phyloP scores from a whole-genome alignment of 805 yeast genomes.

The Myxozyma udenii region DNA sequence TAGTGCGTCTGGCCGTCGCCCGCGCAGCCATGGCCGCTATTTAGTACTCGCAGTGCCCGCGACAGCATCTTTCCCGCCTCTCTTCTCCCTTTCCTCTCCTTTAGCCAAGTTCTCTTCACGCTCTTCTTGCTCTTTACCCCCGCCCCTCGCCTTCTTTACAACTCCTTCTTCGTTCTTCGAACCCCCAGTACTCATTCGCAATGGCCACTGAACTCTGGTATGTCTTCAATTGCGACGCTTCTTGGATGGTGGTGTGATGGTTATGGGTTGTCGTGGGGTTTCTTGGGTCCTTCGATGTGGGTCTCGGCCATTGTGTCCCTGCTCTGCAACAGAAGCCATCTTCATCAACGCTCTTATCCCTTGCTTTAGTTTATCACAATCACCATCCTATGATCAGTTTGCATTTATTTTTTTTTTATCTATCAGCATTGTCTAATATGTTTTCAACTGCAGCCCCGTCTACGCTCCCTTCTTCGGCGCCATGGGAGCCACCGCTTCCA shows the following conservation, averaged over 20 bases:
- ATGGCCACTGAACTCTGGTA: slow-evolving; percentile 75
- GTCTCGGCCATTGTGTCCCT: too few relatives aligned
- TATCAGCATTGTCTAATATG: slow-evolving; percentile 13
- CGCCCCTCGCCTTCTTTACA: slow-evolving; percentile 5
- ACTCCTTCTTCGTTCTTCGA: neutral
- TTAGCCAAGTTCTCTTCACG: slow-evolving; percentile 1
- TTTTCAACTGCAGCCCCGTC: slow-evolving; percentile 53
- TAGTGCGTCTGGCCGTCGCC: slow-evolving; percentile 8
- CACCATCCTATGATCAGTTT: too few relatives aligned
- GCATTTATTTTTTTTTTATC: slow-evolving; percentile 29
- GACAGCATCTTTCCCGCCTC: slow-evolving; percentile 9
- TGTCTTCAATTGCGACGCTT: too few relatives aligned
- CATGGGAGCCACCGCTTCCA: slow-evolving; percentile 98
- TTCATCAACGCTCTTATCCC: too few relatives aligned
- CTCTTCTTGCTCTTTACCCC: slow-evolving; percentile 5
- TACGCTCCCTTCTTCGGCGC: slow-evolving; percentile 94
- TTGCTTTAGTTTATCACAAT: too few relatives aligned
- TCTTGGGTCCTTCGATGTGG: too few relatives aligned
- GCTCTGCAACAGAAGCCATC: too few relatives aligned
- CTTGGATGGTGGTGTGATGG: too few relatives aligned
- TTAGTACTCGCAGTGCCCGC: slow-evolving; percentile 23
- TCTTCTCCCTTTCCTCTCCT: slow-evolving; percentile 1
- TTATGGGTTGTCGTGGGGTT: too few relatives aligned
- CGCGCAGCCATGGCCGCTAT: slow-evolving; percentile 19
- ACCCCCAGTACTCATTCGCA: slow-evolving; percentile 12